Evolutionary conservation across 1,139 yeast genomes (phyloP), one percentile per base, ranked within the genome.

Genomic region (Sugiyamaella castrensis): DNA sequence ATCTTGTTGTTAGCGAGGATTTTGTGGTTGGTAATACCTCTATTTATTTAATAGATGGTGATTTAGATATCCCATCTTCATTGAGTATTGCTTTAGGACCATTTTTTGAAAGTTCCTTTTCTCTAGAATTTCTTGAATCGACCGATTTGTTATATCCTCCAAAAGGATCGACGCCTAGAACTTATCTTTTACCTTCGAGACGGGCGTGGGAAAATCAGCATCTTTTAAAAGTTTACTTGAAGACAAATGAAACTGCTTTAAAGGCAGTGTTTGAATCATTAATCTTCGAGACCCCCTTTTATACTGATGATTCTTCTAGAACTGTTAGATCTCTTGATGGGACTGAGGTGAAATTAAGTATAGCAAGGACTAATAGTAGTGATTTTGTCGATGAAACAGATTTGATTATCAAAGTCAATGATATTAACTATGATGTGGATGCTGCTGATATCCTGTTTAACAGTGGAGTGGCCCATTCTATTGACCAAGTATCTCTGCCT

Each of bases 401-500:
- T 19, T 13, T 13, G 41, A 24, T 8, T 28, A 37, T 42, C 8
- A 16, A n/a, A 12, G 50, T 42, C 29, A 40, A 44, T 31, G 11
- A 29, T 68, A 43, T 29, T 1, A 40, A 52, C 15, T 51, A 53
- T 28, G 54, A 46, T 10, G 47, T 64, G 2, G 71, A 74, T 44
- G 75, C 80, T 52, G 72, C 81, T 1, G 97, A 92, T 63, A 75
- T 88, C 8, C 64, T 92, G 13, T 91, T 87, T 64, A 81, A 79
- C 53, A 84, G 85, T 61, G 98, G 98, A 0, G 96, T 91, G 0
- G 79, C 87, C 1, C 98, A 89, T 63, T 80, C 91, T 1, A 70
- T 86, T 5, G 70, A 74, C 40, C 66, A 74, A 9, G 72, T 87
- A 0, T 62, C 79, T 1, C 68, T 88, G 8, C 96, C 97, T 0